These are phyloP conservation scores for Cyclanthera cordifolia DNA, from an alignment of 306 rosid genomes.

Conservation along the genomic window DNA sequence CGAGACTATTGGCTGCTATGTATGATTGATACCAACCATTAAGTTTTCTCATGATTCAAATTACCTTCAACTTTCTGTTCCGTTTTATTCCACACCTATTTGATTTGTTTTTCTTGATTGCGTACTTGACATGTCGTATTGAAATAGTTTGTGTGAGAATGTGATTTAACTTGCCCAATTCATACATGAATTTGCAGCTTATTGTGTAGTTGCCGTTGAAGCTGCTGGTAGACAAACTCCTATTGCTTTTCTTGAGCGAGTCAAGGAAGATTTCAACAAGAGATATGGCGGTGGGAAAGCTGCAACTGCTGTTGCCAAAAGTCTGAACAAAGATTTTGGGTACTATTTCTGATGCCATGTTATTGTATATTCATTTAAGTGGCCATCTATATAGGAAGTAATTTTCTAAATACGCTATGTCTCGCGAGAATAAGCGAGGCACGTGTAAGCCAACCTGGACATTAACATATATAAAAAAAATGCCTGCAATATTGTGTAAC, in stretches of 20 bases:
- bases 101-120: background rate
- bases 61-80: background rate
- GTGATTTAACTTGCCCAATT: background rate
- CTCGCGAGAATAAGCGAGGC: too few relatives aligned
- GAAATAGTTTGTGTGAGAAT: background rate
- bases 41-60: background rate
- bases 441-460: too few relatives aligned
- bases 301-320: constrained; percentile 46
- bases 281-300: constrained; percentile 85
- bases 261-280: constrained; percentile 74
- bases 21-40: background rate
- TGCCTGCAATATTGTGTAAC: too few relatives aligned
- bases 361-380: background rate
- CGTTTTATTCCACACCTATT: background rate
- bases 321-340: constrained; percentile 84
- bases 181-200: constrained; percentile 43
- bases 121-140: background rate
- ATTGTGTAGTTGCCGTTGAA: constrained; percentile 76
- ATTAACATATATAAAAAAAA: too few relatives aligned
- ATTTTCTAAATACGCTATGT: too few relatives aligned
- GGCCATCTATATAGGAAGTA: too few relatives aligned
- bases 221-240: constrained; percentile 88
- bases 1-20: background rate
- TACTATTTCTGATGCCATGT: constrained; percentile 14
- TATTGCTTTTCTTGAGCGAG: constrained; percentile 70